Evolutionary conservation across 2,329 filamentous ascomycete genomes (phyloP), one percentile per base, ranked within the genome.

Genomic region (Aspergillus tubingensis): DNA sequence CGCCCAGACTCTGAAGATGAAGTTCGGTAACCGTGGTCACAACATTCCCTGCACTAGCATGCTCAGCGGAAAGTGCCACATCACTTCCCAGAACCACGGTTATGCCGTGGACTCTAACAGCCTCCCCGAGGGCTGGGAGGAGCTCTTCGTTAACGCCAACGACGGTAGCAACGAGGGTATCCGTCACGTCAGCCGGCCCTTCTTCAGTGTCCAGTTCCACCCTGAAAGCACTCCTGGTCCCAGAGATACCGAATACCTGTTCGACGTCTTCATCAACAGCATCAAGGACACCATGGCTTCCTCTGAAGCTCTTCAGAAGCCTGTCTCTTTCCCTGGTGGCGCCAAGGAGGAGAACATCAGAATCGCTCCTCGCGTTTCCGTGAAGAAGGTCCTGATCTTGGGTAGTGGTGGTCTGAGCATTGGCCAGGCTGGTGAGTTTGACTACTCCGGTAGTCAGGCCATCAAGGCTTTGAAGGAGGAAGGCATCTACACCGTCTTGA

Each of bases 151-250:
- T 72, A 99, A 99, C 73, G 94, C 95, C 78, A 99, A 99, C 77
- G 95, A 99, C 70, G 91, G 91, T 69, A 97, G 91, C 79, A 99
- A 99, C 78, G 95, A 99, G 81, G 95, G 95, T 79, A 97, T 99
- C 73, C 89, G 93, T 78, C 92, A 98, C 76, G 81, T 85, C 52
- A 86, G 82, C 76, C 90, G 88, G 72, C 95, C 95, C 54, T 96
- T 94, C 81, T 99, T 99, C 84, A 97, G 92, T 82, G 95, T 98
- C n/a, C 95, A 99, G 76, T 99, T 99, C 81, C 95, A 99, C 74
- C 95, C 95, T 0, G 95, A 99, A 79, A 96, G 93, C 82, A 96
- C 92, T 1, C 95, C 95, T 2, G 95, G 95, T 60, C 95, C 95
- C 54, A 87, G 92, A 38, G 95, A 99, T 75, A 99, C 95, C 27